Evolutionary conservation across 2,329 filamentous ascomycete species (phyloP), one percentile per base, ranked within the genome.

Genomic region (Sclerotinia minor): DNA sequence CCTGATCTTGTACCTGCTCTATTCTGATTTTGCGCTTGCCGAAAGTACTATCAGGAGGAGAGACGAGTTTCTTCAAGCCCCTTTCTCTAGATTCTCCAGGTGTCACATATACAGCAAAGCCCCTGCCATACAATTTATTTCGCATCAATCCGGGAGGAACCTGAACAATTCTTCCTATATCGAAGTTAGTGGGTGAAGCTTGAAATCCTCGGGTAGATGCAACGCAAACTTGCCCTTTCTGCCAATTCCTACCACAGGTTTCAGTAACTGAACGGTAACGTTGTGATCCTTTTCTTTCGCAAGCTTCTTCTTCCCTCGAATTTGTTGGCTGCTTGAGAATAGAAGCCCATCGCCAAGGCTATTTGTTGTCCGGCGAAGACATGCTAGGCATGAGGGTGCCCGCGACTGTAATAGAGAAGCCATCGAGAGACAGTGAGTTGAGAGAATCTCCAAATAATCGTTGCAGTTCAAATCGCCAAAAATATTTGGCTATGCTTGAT

Each of bases 141-240:
- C 85, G 80, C 84, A 87, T 86, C 49, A 79, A 77, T 29, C 84
- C 82, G 21, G 78, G 76, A n/a, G 81, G 76, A 53, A 86, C 78
- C 44, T 83, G 81, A 26, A 87, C 78, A 69, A 85, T 81, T 24
- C 81, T 76, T 69, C 84, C 84, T 87, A 59, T n/a, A 49, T 8
- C 19, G 60, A 49, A 49, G 29, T 47, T 59, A 58, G 70, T 26
- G 26, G 24, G 29, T 41, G 26, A 19, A 35, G 35, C 49, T 64
- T 53, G 19, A 29, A 21, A 3, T 21, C 21, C n/a, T 35, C 45
- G 24, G 44, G 38, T 35, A 35, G 19, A 49, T 65, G 73, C 81
- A 50, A 41, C 64, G 73, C 81, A 50, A 50, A 63, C 59, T 52
- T 63, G 32, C 82, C 82, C 76, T 78, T 78, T 67, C 76, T 76